Evolutionary conservation across 805 yeast species (phyloP).

Genomic region (Teunomyces atbi): DNA sequence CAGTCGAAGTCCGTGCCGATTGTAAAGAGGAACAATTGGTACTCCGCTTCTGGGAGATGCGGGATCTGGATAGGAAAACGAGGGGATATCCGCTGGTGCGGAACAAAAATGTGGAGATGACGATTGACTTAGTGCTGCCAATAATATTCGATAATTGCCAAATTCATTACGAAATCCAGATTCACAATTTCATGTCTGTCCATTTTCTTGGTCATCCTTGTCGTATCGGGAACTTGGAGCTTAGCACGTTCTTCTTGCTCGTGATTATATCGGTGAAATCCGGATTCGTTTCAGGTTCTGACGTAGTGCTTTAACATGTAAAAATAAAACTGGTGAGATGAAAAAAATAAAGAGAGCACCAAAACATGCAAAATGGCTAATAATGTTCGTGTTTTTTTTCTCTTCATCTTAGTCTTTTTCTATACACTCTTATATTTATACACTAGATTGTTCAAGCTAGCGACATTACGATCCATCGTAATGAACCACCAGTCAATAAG

Average conservation of each 20-base stretch:
- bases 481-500: constrained; percentile 15
- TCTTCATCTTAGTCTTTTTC: not conserved
- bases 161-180: not conserved
- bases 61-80: too few species aligned
- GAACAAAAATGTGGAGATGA: not conserved
- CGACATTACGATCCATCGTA: constrained; percentile 11
- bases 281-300: not conserved
- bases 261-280: too few species aligned
- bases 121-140: too few species aligned
- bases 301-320: not conserved
- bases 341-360: not conserved
- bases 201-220: not conserved
- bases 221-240: too few species aligned
- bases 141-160: not conserved
- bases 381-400: not conserved
- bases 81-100: not conserved
- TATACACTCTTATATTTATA: constrained; percentile 24
- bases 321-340: not conserved
- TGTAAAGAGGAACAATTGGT: too few species aligned
- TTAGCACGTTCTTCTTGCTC: too few species aligned
- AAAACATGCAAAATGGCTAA: not conserved
- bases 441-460: constrained; percentile 13
- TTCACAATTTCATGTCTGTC: not conserved
- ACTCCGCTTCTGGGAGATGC: too few species aligned
- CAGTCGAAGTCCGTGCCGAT: too few species aligned